Base-by-base conservation (phyloP, 805 yeast species). In the Saccharomycodes ludwigii region DNA sequence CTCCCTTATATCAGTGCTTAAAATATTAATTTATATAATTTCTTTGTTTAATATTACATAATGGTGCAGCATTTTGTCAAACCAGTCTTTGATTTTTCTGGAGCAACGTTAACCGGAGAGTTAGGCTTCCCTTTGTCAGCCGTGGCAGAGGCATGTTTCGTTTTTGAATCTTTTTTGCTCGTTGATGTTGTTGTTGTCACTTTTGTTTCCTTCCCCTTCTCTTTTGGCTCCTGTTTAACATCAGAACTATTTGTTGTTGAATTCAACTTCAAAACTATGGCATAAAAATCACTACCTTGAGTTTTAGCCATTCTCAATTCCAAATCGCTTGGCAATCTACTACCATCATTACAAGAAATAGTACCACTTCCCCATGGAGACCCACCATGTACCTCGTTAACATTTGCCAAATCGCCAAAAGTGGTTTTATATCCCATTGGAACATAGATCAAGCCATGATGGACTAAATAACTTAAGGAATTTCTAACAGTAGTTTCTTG, bases 281-380 rank as follows among this genome's bases (percentile, higher is more conserved):
- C 54, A 48, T 61, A 75, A 59, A 83, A 83, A 24, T 63, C 51
- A 38, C 60, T 52, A 50, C 94, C 95, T 61, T 83, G 94, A 37
- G 58, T 59, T 29, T 50, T 48, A 17, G 84, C 88, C 37, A 81
- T 53, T 44, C 67, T 65, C 51, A 67, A 58, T 56, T 83, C 94
- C 36, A 77, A 59, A 13, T 60, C 66, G 26, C 74, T 45, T 21
- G 84, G 78, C 44, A 63, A 60, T 62, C 93, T 73, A 6, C 80
- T 68, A 31, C 93, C 94, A 49, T 78, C 88, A 31, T 67, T 63
- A 30, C 73, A 81, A 19, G 94, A 85, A 47, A 67, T 63, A 23
- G 81, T 60, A 43, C 94, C 94, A 21, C 94, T 79, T 53, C 94
- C 94, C 84, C 85, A 83, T 28, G 94, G 71, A 15, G 85, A 70